Evolutionary conservation across 2,329 filamentous ascomycete species (phyloP).

Genomic region (Beauveria australis): DNA sequence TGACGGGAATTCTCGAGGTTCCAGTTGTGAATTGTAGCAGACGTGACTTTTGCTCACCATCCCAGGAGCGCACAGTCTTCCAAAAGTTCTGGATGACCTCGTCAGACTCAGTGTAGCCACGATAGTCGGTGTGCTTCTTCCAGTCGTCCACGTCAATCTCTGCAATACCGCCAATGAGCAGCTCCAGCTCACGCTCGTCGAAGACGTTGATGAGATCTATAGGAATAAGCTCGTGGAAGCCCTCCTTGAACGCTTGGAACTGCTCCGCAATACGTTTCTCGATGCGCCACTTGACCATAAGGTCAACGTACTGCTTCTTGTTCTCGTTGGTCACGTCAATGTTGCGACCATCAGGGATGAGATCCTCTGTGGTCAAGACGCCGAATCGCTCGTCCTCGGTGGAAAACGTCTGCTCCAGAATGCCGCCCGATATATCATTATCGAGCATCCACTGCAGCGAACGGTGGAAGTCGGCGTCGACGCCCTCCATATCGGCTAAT

Average conservation of each 20-base stretch:
- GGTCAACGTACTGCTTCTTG: constrained; percentile 96
- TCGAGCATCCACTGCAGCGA: constrained; percentile 97
- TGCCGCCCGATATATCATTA: constrained; percentile 87
- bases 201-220: constrained; percentile 97
- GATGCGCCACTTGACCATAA: constrained; percentile 99
- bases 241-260: constrained; percentile 94
- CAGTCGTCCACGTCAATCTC: constrained; percentile 99
- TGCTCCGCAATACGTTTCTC: constrained; percentile 97
- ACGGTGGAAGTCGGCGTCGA: constrained; percentile 94
- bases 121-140: constrained; percentile 99
- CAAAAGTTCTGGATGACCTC: constrained; percentile 98
- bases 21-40: constrained; percentile 95
- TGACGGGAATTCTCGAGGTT: constrained; percentile 95
- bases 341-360: constrained; percentile 81
- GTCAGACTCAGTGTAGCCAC: constrained; percentile 95
- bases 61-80: constrained; percentile 95
- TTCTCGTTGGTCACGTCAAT: constrained; percentile 98
- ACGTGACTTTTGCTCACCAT: constrained; percentile 95
- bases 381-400: constrained; percentile 97
- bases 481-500: constrained; percentile 95
- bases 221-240: constrained; percentile 96
- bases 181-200: constrained; percentile 91
- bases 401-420: constrained; percentile 91
- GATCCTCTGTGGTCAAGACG: constrained; percentile 85
- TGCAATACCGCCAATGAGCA: constrained; percentile 97